These are phyloP conservation scores for Simmondsia chinensis DNA, from an alignment of 148 eudicot species.

Conservation along the genomic window DNA sequence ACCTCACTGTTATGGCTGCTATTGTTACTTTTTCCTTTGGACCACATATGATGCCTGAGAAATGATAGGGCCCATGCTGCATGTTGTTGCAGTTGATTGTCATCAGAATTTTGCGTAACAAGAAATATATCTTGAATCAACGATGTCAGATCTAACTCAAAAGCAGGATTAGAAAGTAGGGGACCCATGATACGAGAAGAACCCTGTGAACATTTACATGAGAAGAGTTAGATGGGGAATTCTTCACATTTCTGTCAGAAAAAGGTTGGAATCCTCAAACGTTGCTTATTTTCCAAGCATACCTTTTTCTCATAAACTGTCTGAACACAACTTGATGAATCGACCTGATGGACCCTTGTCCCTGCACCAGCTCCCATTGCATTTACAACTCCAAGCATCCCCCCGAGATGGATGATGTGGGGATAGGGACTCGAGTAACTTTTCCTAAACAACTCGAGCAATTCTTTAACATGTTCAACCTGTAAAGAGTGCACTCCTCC, in stretches of 20 bases:
- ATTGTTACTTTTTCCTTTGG: slow-evolving; percentile 24
- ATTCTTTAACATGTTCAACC: slow-evolving; percentile 33
- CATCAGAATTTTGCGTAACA: slow-evolving; percentile 65
- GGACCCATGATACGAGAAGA: slow-evolving; percentile 43
- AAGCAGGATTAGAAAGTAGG: slow-evolving; percentile 42
- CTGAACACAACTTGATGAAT: slow-evolving; percentile 15
- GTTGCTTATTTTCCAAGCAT: neutral
- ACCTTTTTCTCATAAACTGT: slow-evolving; percentile 38
- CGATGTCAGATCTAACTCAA: slow-evolving; percentile 44
- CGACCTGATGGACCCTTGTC: slow-evolving; percentile 18
- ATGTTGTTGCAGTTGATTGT: slow-evolving; percentile 53
- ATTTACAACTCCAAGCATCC: slow-evolving; percentile 82
- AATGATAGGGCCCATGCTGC: slow-evolving; percentile 88
- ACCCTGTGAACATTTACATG: slow-evolving; percentile 32
- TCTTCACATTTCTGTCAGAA: no score
- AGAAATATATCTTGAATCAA: slow-evolving; percentile 80
- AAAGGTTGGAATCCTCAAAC: no score
- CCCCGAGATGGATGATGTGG: slow-evolving; percentile 75
- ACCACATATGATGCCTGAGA: slow-evolving; percentile 49
- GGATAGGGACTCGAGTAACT: slow-evolving; percentile 54
- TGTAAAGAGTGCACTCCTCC: slow-evolving; percentile 56
- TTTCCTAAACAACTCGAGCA: slow-evolving; percentile 43
- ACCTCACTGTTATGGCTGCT: slow-evolving; percentile 14
- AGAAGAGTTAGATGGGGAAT: no score
- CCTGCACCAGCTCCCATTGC: slow-evolving; percentile 89